phyloP scores from a whole-genome alignment of 352 stramenopile genomes.

The Halophytophthora batemanensis region DNA sequence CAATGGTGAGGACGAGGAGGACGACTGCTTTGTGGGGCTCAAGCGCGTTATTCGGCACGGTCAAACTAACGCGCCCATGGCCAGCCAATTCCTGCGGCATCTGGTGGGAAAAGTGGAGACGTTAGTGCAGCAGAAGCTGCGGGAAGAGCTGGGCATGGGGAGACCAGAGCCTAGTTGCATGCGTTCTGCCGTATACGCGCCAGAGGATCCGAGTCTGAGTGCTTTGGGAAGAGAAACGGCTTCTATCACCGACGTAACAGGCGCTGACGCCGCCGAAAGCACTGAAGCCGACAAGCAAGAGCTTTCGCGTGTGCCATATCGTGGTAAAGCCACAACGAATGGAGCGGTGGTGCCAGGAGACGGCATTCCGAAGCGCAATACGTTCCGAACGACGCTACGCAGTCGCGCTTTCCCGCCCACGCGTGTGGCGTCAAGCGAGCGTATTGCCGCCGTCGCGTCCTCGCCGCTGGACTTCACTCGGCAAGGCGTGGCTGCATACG shows the following conservation, averaged over 20 bases:
- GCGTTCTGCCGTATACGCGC: no score
- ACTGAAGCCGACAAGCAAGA: neutral
- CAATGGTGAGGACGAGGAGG: neutral
- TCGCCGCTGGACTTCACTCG: conserved; percentile 29
- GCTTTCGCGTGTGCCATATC: no score
- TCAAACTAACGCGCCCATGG: conserved; percentile 9
- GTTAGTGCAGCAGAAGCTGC: conserved; percentile 19
- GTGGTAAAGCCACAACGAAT: no score
- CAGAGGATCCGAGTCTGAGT: neutral
- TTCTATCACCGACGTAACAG: no score
- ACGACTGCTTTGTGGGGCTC: conserved; percentile 16
- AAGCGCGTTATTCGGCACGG: conserved; percentile 1
- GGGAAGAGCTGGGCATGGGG: conserved; percentile 2
- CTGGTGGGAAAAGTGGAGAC: conserved; percentile 9
- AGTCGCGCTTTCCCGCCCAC: conserved; percentile 39
- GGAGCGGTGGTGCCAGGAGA: neutral
- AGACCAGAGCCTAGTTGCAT: neutral
- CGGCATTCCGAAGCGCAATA: neutral
- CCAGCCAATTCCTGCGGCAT: conserved; percentile 17
- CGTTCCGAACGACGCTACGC: conserved; percentile 38
- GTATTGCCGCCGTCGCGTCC: conserved; percentile 28
- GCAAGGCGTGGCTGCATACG: conserved; percentile 1
- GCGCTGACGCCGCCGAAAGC: neutral
- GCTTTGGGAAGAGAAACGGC: neutral
- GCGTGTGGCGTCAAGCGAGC: conserved; percentile 28